Percentiles rank a stretch among this genome's conserved stretches.
phyloP scores from a whole-genome alignment of 2,329 filamentous ascomycete species.

The Beauveria scarabaeidicola region DNA sequence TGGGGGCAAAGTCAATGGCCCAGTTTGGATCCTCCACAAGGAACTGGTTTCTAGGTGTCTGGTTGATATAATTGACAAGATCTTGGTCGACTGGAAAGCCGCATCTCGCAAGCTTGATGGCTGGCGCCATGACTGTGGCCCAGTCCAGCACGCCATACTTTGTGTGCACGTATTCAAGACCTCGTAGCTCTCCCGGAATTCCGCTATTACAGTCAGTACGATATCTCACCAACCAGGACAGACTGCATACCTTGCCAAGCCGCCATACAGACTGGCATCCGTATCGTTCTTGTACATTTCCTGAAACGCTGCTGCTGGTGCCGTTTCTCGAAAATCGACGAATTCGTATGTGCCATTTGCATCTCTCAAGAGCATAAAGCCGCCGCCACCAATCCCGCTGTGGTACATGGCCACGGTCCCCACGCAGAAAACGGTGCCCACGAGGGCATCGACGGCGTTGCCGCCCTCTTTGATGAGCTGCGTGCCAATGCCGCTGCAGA shows the following conservation, averaged over 20 bases:
- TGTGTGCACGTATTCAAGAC: constrained; percentile 64
- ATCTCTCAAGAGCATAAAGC: constrained; percentile 65
- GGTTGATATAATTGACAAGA: constrained; percentile 61
- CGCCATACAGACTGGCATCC: constrained; percentile 55
- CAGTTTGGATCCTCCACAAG: constrained; percentile 63
- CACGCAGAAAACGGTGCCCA: constrained; percentile 56
- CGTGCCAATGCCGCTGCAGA: constrained; percentile 53
- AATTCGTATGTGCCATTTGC: constrained; percentile 63
- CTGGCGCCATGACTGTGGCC: constrained; percentile 59
- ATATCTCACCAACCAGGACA: neutral
- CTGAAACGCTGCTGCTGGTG: constrained; percentile 67
- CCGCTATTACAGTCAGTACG: constrained; percentile 31
- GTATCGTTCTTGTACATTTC: constrained; percentile 73
- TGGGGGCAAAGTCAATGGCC: constrained; percentile 78
- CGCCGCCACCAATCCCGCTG: constrained; percentile 66
- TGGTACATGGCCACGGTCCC: constrained; percentile 59
- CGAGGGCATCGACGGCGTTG: constrained; percentile 58
- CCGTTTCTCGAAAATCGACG: constrained; percentile 79
- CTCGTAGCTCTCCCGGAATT: constrained; percentile 63
- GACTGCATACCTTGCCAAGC: constrained; percentile 59
- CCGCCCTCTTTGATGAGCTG: constrained; percentile 49
- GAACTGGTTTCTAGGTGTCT: constrained; percentile 45
- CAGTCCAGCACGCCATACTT: constrained; percentile 57
- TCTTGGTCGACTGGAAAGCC: constrained; percentile 68
- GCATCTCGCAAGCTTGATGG: constrained; percentile 61